Conservation (phyloP, 495 filamentous ascomycete genomes). For the Hypoxylon subgilvum region DNA sequence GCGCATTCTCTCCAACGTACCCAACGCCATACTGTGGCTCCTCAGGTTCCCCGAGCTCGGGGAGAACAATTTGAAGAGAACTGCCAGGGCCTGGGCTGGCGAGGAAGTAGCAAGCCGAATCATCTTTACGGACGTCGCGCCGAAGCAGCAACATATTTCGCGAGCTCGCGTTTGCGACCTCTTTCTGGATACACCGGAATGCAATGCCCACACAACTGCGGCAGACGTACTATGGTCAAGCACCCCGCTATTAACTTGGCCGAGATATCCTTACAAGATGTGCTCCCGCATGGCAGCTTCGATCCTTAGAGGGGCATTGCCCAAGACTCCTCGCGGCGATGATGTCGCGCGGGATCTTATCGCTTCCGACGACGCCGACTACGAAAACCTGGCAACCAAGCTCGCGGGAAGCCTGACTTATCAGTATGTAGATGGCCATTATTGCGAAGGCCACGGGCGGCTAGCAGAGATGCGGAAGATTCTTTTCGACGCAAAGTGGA, state of each 20-base stretch:
- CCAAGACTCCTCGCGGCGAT: conserved; percentile 68
- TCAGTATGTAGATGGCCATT: conserved; percentile 46
- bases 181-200: conserved; percentile 96
- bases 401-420: conserved; percentile 75
- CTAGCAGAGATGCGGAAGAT: conserved; percentile 77
- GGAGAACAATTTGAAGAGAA: conserved; percentile 81
- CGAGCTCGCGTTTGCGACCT: conserved; percentile 90
- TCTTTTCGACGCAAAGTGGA: conserved; percentile 81
- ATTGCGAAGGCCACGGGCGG: conserved; percentile 67
- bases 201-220: conserved; percentile 97
- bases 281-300: conserved; percentile 97
- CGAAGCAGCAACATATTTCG: conserved; percentile 92
- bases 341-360: conserved; percentile 76
- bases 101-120: conserved; percentile 88
- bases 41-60: conserved; percentile 95
- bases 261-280: conserved; percentile 98
- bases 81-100: conserved; percentile 82
- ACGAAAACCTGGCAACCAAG: conserved; percentile 79
- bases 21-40: conserved; percentile 92
- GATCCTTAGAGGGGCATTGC: conserved; percentile 87
- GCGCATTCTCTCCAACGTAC: conserved; percentile 83
- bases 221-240: conserved; percentile 96
- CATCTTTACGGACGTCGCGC: conserved; percentile 94
- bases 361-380: conserved; percentile 75
- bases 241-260: conserved; percentile 90